Conservation (phyloP, 768 basidiomycete genomes). For the Lepiota brunneoincarnata region DNA sequence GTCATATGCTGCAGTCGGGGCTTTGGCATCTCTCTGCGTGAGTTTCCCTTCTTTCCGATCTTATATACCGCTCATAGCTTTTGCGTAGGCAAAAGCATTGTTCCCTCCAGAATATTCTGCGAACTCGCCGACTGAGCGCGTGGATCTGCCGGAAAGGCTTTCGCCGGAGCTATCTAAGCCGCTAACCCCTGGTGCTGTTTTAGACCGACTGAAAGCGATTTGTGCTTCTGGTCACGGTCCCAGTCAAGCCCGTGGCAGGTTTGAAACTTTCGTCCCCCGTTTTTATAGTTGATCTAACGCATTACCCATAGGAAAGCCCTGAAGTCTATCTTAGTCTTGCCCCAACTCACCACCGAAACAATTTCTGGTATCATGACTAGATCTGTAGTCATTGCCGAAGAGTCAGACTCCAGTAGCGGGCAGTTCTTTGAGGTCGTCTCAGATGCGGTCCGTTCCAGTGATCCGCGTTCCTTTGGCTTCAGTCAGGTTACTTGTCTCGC, state of each 20-base stretch:
- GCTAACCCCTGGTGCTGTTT: constrained; percentile 45
- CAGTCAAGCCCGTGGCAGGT: constrained; percentile 64
- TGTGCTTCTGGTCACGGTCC: constrained; percentile 55
- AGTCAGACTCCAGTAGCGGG: constrained; percentile 51
- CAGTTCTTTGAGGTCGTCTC: constrained; percentile 79
- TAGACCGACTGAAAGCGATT: constrained; percentile 71
- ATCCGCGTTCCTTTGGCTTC: constrained; percentile 63
- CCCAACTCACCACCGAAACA: constrained; percentile 51
- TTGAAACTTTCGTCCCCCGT: constrained; percentile 25
- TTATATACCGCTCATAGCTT: constrained; percentile 3
- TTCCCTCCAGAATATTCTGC: constrained; percentile 59
- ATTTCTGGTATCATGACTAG: constrained; percentile 65
- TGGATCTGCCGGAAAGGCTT: constrained; percentile 14
- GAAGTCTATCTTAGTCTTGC: constrained; percentile 60
- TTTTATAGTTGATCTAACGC: constrained; percentile 9
- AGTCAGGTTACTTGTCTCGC: constrained; percentile 75
- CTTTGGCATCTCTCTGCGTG: constrained; percentile 85
- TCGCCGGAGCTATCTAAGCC: constrained; percentile 50
- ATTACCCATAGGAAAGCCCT: constrained; percentile 64
- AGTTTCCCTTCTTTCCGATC: constrained; percentile 30
- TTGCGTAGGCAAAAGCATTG: constrained; percentile 70
- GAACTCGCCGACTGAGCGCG: constrained; percentile 61
- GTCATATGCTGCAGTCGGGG: constrained; percentile 82
- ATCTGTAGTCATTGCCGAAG: constrained; percentile 59
- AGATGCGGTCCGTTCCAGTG: constrained; percentile 57